These are phyloP conservation scores for Metschnikowia corniflorae DNA, from an alignment of 805 yeast genomes.

Conservation along the genomic window DNA sequence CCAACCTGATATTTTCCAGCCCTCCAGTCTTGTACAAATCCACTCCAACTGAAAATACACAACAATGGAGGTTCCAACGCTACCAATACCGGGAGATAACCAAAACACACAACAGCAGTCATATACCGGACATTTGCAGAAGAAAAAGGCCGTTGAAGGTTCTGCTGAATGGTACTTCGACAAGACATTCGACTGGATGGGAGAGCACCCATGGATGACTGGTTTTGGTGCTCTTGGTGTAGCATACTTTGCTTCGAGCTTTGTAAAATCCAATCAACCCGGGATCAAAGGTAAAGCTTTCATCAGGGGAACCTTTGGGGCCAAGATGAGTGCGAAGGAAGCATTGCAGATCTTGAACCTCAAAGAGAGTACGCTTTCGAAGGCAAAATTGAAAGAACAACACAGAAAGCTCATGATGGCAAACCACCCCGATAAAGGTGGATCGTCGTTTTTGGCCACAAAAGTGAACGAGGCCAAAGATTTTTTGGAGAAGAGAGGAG, in stretches of 20 bases:
- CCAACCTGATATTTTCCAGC: conserved; percentile 7
- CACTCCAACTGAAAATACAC: conserved; percentile 17
- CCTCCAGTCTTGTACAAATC: neutral
- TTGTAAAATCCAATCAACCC: conserved; percentile 64
- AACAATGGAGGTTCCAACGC: conserved; percentile 51
- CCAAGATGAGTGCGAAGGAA: conserved; percentile 86
- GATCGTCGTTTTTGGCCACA: conserved; percentile 83
- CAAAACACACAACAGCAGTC: conserved; percentile 18
- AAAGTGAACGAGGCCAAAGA: conserved; percentile 92
- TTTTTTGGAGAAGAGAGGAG: conserved; percentile 68
- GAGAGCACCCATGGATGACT: conserved; percentile 73
- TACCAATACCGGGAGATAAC: conserved; percentile 54
- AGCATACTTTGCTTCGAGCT: conserved; percentile 63
- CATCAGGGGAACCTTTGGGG: conserved; percentile 83
- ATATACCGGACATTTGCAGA: conserved; percentile 40
- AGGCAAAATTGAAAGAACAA: conserved; percentile 66
- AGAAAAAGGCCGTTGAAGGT: conserved; percentile 41
- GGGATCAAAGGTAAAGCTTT: conserved; percentile 65
- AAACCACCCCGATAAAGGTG: conserved; percentile 95
- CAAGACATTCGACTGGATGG: conserved; percentile 53
- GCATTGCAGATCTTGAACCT: conserved; percentile 81
- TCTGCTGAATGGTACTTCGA: conserved; percentile 64
- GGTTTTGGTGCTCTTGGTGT: conserved; percentile 66
- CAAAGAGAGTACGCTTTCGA: conserved; percentile 59
- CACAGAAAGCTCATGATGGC: conserved; percentile 83